Percentiles rank a stretch among this genome's conserved stretches.
phyloP scores from a whole-genome alignment of 1,284 basidiomycete genomes.

The Ceratobasidium papillatum region DNA sequence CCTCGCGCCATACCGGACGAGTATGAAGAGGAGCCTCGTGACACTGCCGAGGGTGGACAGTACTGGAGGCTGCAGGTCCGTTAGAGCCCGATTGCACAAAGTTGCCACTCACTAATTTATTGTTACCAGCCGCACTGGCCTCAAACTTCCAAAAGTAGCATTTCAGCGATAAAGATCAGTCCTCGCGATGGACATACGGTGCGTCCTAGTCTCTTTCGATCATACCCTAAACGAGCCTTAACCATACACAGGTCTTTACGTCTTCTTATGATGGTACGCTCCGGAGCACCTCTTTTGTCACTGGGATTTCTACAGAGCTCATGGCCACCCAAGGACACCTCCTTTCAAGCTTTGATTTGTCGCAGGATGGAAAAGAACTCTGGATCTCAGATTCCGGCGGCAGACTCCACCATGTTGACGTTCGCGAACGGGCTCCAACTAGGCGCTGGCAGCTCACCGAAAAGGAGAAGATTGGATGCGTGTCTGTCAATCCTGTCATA shows the following conservation, averaged over 20 bases:
- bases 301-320: slow-evolving; percentile 72
- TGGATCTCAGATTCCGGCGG: slow-evolving; percentile 79
- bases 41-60: slow-evolving; percentile 67
- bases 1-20: slow-evolving; percentile 72
- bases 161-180: slow-evolving; percentile 76
- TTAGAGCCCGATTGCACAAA: slow-evolving; percentile 79
- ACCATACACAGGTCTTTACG: slow-evolving; percentile 67
- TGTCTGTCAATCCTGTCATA: slow-evolving; percentile 77
- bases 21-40: slow-evolving; percentile 64
- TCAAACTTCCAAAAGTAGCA: slow-evolving; percentile 75
- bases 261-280: slow-evolving; percentile 80
- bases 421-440: slow-evolving; percentile 64
- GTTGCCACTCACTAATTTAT: slow-evolving; percentile 77
- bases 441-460: slow-evolving; percentile 68
- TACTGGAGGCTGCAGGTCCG: slow-evolving; percentile 81
- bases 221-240: not conserved
- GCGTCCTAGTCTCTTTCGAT: slow-evolving; percentile 46
- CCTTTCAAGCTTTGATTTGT: slow-evolving; percentile 71
- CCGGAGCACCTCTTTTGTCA: slow-evolving; percentile 67
- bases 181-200: slow-evolving; percentile 76
- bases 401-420: slow-evolving; percentile 73
- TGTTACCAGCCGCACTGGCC: slow-evolving; percentile 74
- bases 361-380: slow-evolving; percentile 73
- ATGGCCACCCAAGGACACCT: slow-evolving; percentile 66
- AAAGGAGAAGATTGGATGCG: slow-evolving; percentile 74